These are phyloP conservation scores for Ulvella scutata DNA, from an alignment of 139 green algal genomes.

Conservation along the genomic window DNA sequence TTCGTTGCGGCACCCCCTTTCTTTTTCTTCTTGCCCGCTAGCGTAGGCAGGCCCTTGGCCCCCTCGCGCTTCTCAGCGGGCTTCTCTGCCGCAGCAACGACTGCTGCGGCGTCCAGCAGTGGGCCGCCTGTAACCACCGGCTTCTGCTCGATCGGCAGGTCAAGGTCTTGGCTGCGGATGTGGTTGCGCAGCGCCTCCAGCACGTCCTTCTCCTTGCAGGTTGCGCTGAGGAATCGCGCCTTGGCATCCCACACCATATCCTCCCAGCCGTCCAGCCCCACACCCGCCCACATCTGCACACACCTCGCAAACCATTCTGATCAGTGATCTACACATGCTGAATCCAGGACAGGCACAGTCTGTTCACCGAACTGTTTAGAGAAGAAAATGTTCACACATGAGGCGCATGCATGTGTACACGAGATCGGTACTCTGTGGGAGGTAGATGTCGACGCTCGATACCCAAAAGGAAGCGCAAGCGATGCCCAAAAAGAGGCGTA, in stretches of 20 bases:
- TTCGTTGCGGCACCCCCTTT: no score
- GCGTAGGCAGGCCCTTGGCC: slow-evolving; percentile 35
- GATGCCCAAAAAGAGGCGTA: no score
- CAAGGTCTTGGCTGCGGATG: slow-evolving; percentile 21
- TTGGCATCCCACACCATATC: slow-evolving; percentile 36
- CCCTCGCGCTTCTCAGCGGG: background rate
- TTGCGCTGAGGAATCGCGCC: slow-evolving; percentile 43
- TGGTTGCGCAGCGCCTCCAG: slow-evolving; percentile 49
- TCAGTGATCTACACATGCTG: no score
- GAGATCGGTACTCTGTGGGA: no score
- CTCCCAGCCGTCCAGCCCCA: slow-evolving; percentile 17
- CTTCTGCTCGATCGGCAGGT: slow-evolving; percentile 27
- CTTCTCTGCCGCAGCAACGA: background rate
- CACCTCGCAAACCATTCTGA: no score
- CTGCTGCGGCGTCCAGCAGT: background rate
- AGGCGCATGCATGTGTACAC: no score
- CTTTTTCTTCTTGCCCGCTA: slow-evolving; percentile 35
- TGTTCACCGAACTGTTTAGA: no score
- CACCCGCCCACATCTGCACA: background rate
- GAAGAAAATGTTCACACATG: no score
- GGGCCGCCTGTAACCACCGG: slow-evolving; percentile 10
- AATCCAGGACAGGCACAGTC: no score
- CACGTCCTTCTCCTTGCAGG: slow-evolving; percentile 47
- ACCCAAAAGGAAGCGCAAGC: no score
- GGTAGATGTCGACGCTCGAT: no score